phyloP scores from a whole-genome alignment of 164 flowering plant species.

The Vitis riparia region DNA sequence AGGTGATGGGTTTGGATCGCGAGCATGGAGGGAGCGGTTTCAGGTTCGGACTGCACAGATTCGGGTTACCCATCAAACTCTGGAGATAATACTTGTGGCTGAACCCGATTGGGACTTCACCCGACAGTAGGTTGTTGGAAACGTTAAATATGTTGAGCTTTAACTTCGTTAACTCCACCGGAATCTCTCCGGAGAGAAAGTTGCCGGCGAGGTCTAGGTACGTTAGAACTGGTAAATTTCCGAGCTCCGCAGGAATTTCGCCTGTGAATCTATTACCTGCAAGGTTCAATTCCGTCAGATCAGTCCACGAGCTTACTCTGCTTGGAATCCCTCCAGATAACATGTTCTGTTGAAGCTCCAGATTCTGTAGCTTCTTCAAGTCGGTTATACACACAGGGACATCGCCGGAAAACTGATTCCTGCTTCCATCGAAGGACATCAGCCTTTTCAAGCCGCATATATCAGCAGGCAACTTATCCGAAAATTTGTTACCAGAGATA shows the following conservation, averaged over 20 bases:
- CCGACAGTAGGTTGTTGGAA: conserved; percentile 50
- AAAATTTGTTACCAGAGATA: conserved; percentile 50
- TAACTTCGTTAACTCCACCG: conserved; percentile 43
- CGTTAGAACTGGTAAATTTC: conserved; percentile 46
- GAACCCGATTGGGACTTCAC: conserved; percentile 53
- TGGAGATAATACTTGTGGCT: conserved; percentile 22
- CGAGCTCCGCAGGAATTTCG: conserved; percentile 53
- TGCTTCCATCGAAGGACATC: conserved; percentile 26
- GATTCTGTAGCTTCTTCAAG: conserved; percentile 37
- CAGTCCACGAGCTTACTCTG: conserved; percentile 35
- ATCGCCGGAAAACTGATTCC: conserved; percentile 51
- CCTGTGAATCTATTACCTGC: conserved; percentile 57
- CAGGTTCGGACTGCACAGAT: conserved; percentile 54
- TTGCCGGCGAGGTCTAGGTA: conserved; percentile 64
- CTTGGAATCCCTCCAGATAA: conserved; percentile 57
- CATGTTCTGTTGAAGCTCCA: conserved; percentile 49
- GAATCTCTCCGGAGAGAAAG: conserved; percentile 59
- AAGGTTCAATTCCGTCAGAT: conserved; percentile 51
- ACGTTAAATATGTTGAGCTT: conserved; percentile 51
- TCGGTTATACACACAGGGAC: conserved; percentile 53
- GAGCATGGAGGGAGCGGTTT: conserved; percentile 48
- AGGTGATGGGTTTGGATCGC: conserved; percentile 19
- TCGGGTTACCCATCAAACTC: conserved; percentile 57
- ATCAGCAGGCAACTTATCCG: conserved; percentile 46
- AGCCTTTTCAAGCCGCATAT: conserved; percentile 40